These are phyloP conservation scores for Cryphonectria nitschkei DNA, from an alignment of 2,329 filamentous ascomycete genomes.

Conservation along the genomic window DNA sequence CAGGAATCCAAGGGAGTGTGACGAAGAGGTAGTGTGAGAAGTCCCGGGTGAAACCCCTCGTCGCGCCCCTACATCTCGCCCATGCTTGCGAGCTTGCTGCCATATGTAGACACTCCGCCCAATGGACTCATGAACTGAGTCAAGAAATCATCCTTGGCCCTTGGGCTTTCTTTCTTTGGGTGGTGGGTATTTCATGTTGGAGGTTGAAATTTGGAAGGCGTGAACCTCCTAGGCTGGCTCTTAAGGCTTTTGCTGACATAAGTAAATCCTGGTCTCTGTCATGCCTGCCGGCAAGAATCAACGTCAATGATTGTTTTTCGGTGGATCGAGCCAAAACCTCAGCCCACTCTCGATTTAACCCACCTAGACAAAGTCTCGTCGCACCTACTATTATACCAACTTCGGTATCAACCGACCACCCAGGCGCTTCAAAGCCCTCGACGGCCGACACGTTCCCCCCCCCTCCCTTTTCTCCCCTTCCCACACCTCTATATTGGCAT, in stretches of 20 bases:
- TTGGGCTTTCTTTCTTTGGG: no score
- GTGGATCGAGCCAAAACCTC: slow-evolving; percentile 8
- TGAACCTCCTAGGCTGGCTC: neutral
- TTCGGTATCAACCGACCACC: neutral
- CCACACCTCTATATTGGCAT: slow-evolving; percentile 16
- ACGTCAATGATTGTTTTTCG: slow-evolving; percentile 7
- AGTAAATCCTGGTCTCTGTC: neutral
- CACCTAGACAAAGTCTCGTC: neutral
- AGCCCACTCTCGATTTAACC: slow-evolving; percentile 1
- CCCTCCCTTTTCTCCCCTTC: neutral
- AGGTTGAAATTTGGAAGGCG: neutral
- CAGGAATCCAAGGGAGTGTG: slow-evolving; percentile 64
- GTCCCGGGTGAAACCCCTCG: slow-evolving; percentile 36
- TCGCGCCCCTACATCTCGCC: slow-evolving; percentile 17
- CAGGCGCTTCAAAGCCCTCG: neutral
- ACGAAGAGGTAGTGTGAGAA: slow-evolving; percentile 54
- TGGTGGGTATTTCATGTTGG: neutral
- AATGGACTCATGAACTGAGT: slow-evolving; percentile 3
- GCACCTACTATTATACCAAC: neutral
- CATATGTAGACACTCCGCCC: slow-evolving; percentile 18
- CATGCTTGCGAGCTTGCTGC: slow-evolving; percentile 22
- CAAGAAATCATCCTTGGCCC: slow-evolving; percentile 3
- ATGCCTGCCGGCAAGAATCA: slow-evolving; percentile 16
- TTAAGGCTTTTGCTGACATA: neutral
- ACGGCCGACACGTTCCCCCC: neutral